Percentiles rank a stretch among this genome's conserved stretches.
Conservation (phyloP, 495 filamentous ascomycete species). For the Tuber aestivum region DNA sequence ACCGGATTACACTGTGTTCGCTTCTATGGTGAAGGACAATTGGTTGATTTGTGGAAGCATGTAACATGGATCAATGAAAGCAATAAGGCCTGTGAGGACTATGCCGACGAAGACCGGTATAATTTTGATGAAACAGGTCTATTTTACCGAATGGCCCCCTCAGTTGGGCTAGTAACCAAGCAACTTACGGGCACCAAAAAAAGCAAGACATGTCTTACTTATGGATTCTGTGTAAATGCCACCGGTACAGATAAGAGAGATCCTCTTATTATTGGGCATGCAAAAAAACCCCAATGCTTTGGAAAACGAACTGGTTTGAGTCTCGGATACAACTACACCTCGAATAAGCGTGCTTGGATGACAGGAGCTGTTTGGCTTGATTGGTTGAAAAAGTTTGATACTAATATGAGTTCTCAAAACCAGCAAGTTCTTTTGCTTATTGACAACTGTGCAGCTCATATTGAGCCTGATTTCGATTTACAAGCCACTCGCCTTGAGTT, state of each 20-base stretch:
- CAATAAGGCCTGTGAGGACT: slow-evolving; percentile 23
- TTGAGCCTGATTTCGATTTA: slow-evolving; percentile 23
- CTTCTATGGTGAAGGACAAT: slow-evolving; percentile 20
- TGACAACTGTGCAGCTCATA: slow-evolving; percentile 43
- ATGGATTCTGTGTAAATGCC: slow-evolving; percentile 35
- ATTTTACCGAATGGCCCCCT: slow-evolving; percentile 39
- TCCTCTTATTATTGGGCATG: slow-evolving; percentile 41
- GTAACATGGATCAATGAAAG: slow-evolving; percentile 21
- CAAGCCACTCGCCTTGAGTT: slow-evolving; percentile 27
- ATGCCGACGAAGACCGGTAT: slow-evolving; percentile 35
- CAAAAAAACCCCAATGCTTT: slow-evolving; percentile 31
- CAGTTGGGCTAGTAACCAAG: slow-evolving; percentile 26
- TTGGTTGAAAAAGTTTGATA: slow-evolving; percentile 42
- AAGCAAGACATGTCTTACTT: slow-evolving; percentile 35
- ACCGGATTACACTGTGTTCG: slow-evolving; percentile 11
- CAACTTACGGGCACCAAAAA: slow-evolving; percentile 17
- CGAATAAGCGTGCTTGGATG: slow-evolving; percentile 44
- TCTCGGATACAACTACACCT: slow-evolving; percentile 20
- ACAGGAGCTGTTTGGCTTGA: slow-evolving; percentile 36
- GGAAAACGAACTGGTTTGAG: slow-evolving; percentile 18
- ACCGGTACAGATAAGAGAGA: slow-evolving; percentile 30
- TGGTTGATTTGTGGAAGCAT: slow-evolving; percentile 2
- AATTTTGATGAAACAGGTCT: slow-evolving; percentile 43
- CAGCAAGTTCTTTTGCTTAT: slow-evolving; percentile 39
- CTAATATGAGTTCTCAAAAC: slow-evolving; percentile 32